These are phyloP conservation scores for Lepiota brunneoincarnata DNA, from an alignment of 768 basidiomycete genomes.

Conservation along the genomic window DNA sequence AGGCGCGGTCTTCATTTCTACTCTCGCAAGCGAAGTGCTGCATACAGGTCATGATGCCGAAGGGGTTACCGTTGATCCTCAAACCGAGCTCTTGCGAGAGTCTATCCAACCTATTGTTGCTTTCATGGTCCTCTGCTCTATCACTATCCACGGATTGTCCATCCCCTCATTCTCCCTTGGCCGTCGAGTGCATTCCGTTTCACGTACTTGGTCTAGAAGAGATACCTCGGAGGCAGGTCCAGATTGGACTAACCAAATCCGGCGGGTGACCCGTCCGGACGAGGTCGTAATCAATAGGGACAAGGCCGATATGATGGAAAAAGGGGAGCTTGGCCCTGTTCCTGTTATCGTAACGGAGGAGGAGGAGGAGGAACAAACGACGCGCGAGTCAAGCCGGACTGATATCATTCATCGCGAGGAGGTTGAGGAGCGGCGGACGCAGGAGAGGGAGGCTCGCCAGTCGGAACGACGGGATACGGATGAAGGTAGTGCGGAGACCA, in stretches of 20 bases:
- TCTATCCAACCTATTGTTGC: slow-evolving; percentile 91
- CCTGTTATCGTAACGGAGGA: not conserved
- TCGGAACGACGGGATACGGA: slow-evolving; percentile 7
- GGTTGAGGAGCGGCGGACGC: not conserved
- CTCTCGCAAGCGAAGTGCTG: slow-evolving; percentile 67
- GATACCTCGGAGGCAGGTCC: slow-evolving; percentile 44
- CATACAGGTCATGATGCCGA: slow-evolving; percentile 40
- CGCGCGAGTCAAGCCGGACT: not conserved
- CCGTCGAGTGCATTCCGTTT: slow-evolving; percentile 84
- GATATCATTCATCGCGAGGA: not conserved
- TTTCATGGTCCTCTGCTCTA: slow-evolving; percentile 92
- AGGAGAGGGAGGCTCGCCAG: not conserved
- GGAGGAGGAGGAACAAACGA: too few species aligned
- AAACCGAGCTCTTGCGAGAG: slow-evolving; percentile 64
- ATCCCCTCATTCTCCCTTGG: slow-evolving; percentile 95
- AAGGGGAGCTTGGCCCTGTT: slow-evolving; percentile 4
- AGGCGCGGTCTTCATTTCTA: slow-evolving; percentile 93
- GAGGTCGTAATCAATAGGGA: slow-evolving; percentile 89
- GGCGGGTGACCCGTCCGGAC: slow-evolving; percentile 65
- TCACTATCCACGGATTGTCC: slow-evolving; percentile 84
- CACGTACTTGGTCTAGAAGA: slow-evolving; percentile 87
- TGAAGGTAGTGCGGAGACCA: slow-evolving; percentile 12
- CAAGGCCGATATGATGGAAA: slow-evolving; percentile 33
- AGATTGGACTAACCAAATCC: slow-evolving; percentile 82
- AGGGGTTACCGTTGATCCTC: slow-evolving; percentile 29